Conservation (phyloP, 2,329 filamentous ascomycete species). For the Penicillium sp. region DNA sequence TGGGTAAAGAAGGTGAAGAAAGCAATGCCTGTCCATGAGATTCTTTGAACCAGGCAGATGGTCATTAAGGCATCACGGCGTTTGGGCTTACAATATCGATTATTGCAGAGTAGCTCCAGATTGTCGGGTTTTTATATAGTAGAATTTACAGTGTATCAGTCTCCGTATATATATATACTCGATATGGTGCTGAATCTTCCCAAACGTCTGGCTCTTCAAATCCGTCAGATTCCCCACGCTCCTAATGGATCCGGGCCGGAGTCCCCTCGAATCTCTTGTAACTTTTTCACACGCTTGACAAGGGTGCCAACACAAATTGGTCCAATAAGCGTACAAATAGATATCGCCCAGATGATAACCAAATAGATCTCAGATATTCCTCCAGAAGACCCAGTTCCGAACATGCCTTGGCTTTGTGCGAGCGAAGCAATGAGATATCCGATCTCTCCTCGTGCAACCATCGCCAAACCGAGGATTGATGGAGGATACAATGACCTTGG, state of each 20-base stretch:
- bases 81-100: too few species aligned
- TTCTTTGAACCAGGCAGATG: too few species aligned
- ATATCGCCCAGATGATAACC: constrained; percentile 56
- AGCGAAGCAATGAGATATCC: constrained; percentile 72
- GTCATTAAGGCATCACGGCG: too few species aligned
- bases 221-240: constrained; percentile 45
- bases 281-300: constrained; percentile 46
- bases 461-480: constrained; percentile 64
- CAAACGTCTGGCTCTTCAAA: too few species aligned
- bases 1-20: too few species aligned
- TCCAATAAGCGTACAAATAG: constrained; percentile 55
- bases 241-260: constrained; percentile 41
- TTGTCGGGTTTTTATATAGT: too few species aligned
- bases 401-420: constrained; percentile 59
- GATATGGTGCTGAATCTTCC: too few species aligned
- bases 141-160: too few species aligned
- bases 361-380: constrained; percentile 50
- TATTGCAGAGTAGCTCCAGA: too few species aligned
- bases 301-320: constrained; percentile 53
- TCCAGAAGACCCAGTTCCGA: constrained; percentile 21
- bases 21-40: too few species aligned
- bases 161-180: too few species aligned
- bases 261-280: constrained; percentile 31
- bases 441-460: constrained; percentile 78
- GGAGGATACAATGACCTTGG: constrained; percentile 66